Evolutionary conservation across 2,329 filamentous ascomycete genomes (phyloP), one percentile per base, ranked within the genome.

Genomic region (Paraconiothyrium brasiliense): DNA sequence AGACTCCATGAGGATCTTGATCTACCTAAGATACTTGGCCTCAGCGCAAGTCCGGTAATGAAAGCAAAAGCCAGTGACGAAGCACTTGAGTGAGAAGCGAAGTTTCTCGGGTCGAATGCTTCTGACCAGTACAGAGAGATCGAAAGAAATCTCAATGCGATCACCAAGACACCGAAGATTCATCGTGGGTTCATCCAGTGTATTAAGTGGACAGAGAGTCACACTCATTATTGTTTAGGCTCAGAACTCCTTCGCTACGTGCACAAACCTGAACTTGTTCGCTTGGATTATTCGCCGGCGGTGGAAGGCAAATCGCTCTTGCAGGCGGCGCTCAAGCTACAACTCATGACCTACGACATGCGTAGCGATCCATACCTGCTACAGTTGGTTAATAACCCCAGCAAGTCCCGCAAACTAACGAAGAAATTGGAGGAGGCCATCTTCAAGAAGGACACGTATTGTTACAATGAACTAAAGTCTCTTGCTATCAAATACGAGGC

Each of bases 11-110:
- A 51, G 24, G 27, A 9, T 2, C 0, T 20, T 0, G 43, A 63
- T 0, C 76, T 87, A 1, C 93, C 93, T 0, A 82, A 84, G 22
- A 89, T 97, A 32, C 81, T 97, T 5, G 93, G 93, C 0, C 82
- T 97, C 27, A 94, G 90, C 7, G 93, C 93, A 0, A 96, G 91
- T 63, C 93, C 93, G 0, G 85, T 92, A 3, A 87, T 90, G 66
- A 86, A 83, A 58, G 87, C 85, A 1, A 84, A 84, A 16, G 74
- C 84, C 1, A 78, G 81, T 1, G 84, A 84, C 9, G 58, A 62
- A 47, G 67, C 65, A 39, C 81, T 94, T 14, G 79, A 85, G 76
- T 85, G 70, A 67, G 67, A 37, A 1, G 11, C 6, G 4, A n/a
- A n/a, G n/a, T 20, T 5, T 3, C 10, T 14, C 30, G 11, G 16